Base-by-base conservation (phyloP, 805 yeast species). In the Teunomyces lycoperdinae region DNA sequence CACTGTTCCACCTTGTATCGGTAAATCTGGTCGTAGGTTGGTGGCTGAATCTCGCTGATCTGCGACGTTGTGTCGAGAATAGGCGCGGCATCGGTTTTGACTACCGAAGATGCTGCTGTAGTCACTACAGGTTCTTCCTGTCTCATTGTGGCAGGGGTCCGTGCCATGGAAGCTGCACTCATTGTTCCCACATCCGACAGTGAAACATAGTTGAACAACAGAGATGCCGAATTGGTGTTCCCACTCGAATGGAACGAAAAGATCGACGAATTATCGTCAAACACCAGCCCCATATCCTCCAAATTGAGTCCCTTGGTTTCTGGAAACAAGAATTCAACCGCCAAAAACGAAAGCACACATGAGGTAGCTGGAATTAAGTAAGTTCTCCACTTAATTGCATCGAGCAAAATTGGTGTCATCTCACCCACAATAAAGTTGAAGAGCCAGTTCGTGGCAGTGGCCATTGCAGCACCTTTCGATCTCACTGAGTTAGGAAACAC, bases 381-480 rank as follows among this genome's bases (percentile, higher is more conserved):
- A 45, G 94, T 74, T 50, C 83, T 75, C 96, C 96, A 91, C 28
- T 78, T 74, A 57, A 90, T 87, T 5, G 68, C 46, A 56, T 85
- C 96, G 59, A 89, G 84, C 48, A 90, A 74, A 24, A 89, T 79
- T 1, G 97, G 97, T 0, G 96, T 88, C 80, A 87, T 79, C 66
- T 88, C 94, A 9, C 97, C 97, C 26, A 90, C 97, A 31, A 91
- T 69, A 73, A 89, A 91, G 68, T 90, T 90, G 72, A 89, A 90
- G 5, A 88, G 78, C 97, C 97, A 90, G 64, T 90, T 91, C 4
- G 96, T 80, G 1, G 96, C 96, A 1, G 97, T 90, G 0, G 96
- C 85, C 52, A 89, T 71, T 2, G 96, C 88, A 0, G 96, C 95
- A 49, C 96, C 96, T 57, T 89, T 87, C 3, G 96, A 89, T 46